Base-by-base conservation (phyloP, 345 rosid species). In the Salix udensis region DNA sequence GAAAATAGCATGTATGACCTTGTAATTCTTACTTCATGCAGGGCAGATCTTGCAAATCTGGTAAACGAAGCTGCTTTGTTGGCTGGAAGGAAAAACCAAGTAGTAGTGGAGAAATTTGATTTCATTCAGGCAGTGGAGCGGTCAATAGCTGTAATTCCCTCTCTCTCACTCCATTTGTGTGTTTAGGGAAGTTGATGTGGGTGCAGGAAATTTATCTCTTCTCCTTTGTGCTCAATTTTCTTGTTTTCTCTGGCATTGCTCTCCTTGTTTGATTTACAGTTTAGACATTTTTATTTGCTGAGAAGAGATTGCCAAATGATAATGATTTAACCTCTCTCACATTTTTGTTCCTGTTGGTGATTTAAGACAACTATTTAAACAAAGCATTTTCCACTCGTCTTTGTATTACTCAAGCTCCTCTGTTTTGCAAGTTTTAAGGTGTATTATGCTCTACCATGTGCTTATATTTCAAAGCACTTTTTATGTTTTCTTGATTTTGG, bases 11-110 rank as follows among this genome's bases (percentile, higher is more conserved):
- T 61, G 16, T 26, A n/a, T 79, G 40, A 68, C 52, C 26, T 71
- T 74, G 48, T 77, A 28, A 65, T 70, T 71, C 69, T 74, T 78
- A 52, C 65, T 36, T 72, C 65, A 67, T 82, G 74, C 91, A 96
- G 99, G 85, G 99, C 99, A 70, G 98, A 96, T 82, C 98, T 96
- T 72, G 98, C 97, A 70, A 96, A 96, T 87, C 70, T 96, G 82
- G 99, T 96, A 68, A 96, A 96, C 73, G 99, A 96, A 86, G 98
- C 99, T 78, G 99, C 99, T 72, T 83, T 96, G 75, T 88, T 96
- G 77, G 99, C 97, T 74, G 98, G 99, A 82, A 90, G 99, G 77
- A 84, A 84, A 73, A 92, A 82, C 84, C 94, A 96, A 89, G 55
- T 67, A 16, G 81, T 86, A 36, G 99, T 96, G 65, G 97, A 90